Conservation (phyloP, 179 eudicot species). For the Amaranthus tricolor region DNA sequence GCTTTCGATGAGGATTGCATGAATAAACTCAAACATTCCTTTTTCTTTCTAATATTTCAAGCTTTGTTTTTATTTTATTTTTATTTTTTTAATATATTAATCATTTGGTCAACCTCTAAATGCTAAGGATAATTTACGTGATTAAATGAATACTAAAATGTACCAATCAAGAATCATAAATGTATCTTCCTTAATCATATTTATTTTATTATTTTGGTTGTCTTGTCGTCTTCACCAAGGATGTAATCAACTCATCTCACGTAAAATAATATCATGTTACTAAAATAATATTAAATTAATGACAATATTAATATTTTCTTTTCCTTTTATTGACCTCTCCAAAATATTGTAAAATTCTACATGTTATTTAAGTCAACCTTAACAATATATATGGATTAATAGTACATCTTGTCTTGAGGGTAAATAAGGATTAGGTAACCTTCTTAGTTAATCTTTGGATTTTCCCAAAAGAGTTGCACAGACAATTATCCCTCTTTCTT, state of each 20-base stretch:
- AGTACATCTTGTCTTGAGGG: no score
- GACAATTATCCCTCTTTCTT: no score
- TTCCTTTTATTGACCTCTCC: conserved; percentile 1
- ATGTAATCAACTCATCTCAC: conserved; percentile 3
- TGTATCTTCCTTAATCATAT: conserved; percentile 9
- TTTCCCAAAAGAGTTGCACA: no score
- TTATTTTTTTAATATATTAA: background rate
- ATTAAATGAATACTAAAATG: background rate
- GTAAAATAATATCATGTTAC: background rate
- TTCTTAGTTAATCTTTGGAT: no score
- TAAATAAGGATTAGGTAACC: no score
- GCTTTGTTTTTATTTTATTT: background rate
- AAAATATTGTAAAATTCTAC: background rate
- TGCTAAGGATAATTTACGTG: background rate
- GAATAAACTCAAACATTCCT: conserved; percentile 20
- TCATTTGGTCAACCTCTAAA: conserved; percentile 28
- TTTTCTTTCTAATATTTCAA: background rate
- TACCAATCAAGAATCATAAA: conserved; percentile 23
- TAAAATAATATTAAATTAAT: background rate
- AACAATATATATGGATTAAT: no score
- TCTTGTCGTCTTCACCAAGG: conserved; percentile 16
- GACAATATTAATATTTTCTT: conserved; percentile 3
- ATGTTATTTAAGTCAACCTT: conserved; percentile 1
- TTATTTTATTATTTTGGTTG: conserved; percentile 1
- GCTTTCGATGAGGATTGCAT: conserved; percentile 18